phyloP scores from a whole-genome alignment of 495 filamentous ascomycete species.

The Sporormia fimetaria region DNA sequence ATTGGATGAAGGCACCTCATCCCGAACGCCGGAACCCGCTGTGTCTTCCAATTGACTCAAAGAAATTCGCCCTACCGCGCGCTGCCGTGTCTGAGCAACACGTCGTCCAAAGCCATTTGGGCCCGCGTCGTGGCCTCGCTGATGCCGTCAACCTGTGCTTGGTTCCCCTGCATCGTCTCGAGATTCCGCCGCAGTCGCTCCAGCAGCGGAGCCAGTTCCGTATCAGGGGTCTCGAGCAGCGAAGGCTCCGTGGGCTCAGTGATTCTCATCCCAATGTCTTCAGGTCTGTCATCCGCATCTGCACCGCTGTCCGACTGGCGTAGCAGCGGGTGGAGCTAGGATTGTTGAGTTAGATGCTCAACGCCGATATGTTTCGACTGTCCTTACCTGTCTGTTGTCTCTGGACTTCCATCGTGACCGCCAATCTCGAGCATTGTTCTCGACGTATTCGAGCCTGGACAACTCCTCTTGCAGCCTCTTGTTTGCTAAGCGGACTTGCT shows the following conservation, averaged over 20 bases:
- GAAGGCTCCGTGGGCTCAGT: conserved; percentile 1
- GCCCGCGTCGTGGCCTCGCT: conserved; percentile 41
- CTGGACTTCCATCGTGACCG: conserved; percentile 38
- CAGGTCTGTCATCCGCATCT: conserved; percentile 21
- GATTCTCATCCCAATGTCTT: conserved; percentile 20
- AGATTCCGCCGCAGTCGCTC: conserved; percentile 45
- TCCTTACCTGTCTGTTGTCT: conserved; percentile 32
- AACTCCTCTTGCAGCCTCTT: conserved; percentile 42
- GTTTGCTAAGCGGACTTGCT: conserved; percentile 45
- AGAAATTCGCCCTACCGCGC: conserved; percentile 19
- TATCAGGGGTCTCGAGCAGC: conserved; percentile 26
- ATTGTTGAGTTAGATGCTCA: conserved; percentile 5
- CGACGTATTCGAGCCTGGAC: conserved; percentile 41
- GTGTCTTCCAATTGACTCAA: conserved; percentile 18
- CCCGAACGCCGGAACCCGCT: conserved; percentile 10
- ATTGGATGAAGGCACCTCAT: conserved; percentile 4
- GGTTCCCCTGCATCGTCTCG: conserved; percentile 46
- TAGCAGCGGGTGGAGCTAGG: conserved; percentile 25
- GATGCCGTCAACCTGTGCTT: conserved; percentile 41
- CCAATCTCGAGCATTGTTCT: conserved; percentile 43
- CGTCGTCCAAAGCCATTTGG: conserved; percentile 39
- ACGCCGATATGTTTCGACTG: not conserved
- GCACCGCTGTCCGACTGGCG: conserved; percentile 6
- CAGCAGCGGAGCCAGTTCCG: conserved; percentile 28
- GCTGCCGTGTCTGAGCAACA: conserved; percentile 22